Percentiles rank a stretch among this genome's conserved stretches.
Evolutionary conservation across 2,329 filamentous ascomycete genomes (phyloP).

Genomic region (Alternaria brassicicola): DNA sequence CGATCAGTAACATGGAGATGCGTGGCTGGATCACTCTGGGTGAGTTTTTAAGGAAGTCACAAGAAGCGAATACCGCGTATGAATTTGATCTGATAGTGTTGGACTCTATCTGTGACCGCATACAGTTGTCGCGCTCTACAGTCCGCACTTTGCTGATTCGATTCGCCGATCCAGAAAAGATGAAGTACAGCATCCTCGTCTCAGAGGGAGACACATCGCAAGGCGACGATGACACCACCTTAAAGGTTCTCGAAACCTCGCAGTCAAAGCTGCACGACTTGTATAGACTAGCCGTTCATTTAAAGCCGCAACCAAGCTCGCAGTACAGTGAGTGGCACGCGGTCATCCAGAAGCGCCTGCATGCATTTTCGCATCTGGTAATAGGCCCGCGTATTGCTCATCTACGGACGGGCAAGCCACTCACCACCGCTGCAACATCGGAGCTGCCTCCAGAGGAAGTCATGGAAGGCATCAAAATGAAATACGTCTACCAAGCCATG

Average conservation of each 20-base stretch:
- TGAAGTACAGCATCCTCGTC: constrained; percentile 20
- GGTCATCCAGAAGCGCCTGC: constrained; percentile 9
- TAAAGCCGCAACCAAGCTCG: constrained; percentile 14
- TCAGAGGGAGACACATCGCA: background rate
- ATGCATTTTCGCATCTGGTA: constrained; percentile 9
- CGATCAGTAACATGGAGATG: constrained; percentile 23
- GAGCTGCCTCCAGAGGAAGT: constrained; percentile 8
- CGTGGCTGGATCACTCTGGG: constrained; percentile 33
- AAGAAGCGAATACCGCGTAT: background rate
- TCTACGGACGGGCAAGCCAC: constrained; percentile 2
- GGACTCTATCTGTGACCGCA: constrained; percentile 26
- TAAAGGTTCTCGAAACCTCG: constrained; percentile 14
- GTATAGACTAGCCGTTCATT: constrained; percentile 2
- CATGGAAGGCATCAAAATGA: constrained; percentile 11
- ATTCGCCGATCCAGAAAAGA: constrained; percentile 22
- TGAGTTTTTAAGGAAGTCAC: constrained; percentile 6
- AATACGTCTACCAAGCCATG: constrained; percentile 21
- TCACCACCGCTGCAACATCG: constrained; percentile 8
- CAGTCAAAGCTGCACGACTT: constrained; percentile 15
- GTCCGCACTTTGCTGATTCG: constrained; percentile 19
- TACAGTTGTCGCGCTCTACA: constrained; percentile 8
- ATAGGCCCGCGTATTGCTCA: constrained; percentile 14
- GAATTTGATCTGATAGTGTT: constrained; percentile 24
- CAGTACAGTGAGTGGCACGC: constrained; percentile 14
- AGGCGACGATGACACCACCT: background rate